phyloP scores from a whole-genome alignment of 148 eudicot genomes.

The Amaranthus palmeri region DNA sequence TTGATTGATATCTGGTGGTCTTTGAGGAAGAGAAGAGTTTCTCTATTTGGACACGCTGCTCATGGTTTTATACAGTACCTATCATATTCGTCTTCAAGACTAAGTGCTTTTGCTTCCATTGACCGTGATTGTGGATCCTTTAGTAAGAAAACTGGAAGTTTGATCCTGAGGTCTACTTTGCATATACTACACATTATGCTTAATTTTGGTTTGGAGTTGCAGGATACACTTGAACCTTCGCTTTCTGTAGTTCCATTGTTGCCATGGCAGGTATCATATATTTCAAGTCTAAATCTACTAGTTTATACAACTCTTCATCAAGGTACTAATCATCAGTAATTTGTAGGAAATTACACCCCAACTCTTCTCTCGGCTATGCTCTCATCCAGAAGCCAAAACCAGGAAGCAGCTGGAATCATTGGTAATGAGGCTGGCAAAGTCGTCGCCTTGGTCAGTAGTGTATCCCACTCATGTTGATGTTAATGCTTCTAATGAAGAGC shows the following conservation, averaged over 20 bases:
- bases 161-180: conserved; percentile 74
- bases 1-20: conserved; percentile 84
- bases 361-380: conserved; percentile 86
- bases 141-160: conserved; percentile 50
- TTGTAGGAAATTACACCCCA: conserved; percentile 89
- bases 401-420: conserved; percentile 80
- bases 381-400: conserved; percentile 79
- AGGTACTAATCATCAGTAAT: conserved; percentile 32
- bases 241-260: conserved; percentile 77
- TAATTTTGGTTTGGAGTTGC: conserved; percentile 81
- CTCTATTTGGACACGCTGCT: conserved; percentile 93
- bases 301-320: conserved; percentile 2
- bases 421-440: conserved; percentile 82
- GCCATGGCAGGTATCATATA: conserved; percentile 86
- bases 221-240: conserved; percentile 75
- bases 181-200: conserved; percentile 82
- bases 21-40: conserved; percentile 79
- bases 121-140: conserved; percentile 34
- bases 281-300: conserved; percentile 8
- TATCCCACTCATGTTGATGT: conserved; percentile 93
- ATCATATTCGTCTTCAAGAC: conserved; percentile 57
- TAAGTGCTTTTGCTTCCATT: conserved; percentile 36
- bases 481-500: conserved; percentile 60
- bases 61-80: conserved; percentile 74
- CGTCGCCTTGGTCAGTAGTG: conserved; percentile 87